A percentile compares a stretch with the other conserved stretches of the same genome.
These are phyloP conservation scores for Inga leiocalycina DNA, from an alignment of 306 rosid genomes.

Conservation along the genomic window DNA sequence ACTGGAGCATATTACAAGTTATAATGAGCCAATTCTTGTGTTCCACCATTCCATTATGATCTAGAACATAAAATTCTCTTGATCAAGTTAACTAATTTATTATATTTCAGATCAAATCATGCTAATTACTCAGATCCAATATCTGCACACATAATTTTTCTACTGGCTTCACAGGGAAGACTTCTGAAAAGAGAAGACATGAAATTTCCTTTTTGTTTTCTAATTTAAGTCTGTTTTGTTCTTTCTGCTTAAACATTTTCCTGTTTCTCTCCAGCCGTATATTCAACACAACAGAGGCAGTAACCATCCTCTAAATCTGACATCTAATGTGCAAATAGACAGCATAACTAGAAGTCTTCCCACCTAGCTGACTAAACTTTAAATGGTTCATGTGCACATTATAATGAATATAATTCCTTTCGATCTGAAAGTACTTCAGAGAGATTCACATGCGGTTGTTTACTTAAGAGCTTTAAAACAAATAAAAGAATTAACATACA, in stretches of 20 bases:
- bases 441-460: slow-evolving; percentile 13
- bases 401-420: background rate
- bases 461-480: slow-evolving; percentile 1
- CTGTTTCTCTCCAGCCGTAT: background rate
- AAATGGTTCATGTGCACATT: background rate
- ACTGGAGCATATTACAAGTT: background rate
- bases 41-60: background rate
- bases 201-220: background rate
- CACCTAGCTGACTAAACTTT: slow-evolving; percentile 7
- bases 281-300: background rate
- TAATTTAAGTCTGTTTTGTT: background rate
- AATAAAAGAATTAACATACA: slow-evolving; percentile 4
- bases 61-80: background rate
- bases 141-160: background rate
- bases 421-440: background rate
- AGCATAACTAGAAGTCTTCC: background rate
- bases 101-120: background rate
- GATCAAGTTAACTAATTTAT: background rate
- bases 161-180: background rate
- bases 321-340: background rate
- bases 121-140: background rate
- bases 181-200: background rate
- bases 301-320: background rate
- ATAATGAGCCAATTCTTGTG: background rate
- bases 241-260: background rate